Conservation (phyloP, 2,329 filamentous ascomycete genomes). For the Talaromyces amestolkiae region DNA sequence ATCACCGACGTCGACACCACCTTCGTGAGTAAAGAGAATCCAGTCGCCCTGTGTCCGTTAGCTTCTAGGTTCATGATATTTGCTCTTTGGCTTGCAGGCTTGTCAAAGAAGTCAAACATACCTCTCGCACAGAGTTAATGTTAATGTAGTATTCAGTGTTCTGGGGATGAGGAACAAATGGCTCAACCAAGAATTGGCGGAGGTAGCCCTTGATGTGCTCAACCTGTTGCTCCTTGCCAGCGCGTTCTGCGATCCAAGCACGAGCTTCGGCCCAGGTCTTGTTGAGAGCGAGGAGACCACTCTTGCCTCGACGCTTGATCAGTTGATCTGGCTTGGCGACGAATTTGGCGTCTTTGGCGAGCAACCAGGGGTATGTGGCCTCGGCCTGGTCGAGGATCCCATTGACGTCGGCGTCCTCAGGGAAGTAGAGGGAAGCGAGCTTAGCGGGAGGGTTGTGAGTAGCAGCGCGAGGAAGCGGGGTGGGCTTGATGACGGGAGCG, state of each 20-base stretch:
- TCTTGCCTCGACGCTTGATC: constrained; percentile 99
- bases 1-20: constrained; percentile 98
- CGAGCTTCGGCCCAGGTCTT: constrained; percentile 94
- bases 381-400: constrained; percentile 92
- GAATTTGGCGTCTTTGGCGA: constrained; percentile 79
- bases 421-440: constrained; percentile 89
- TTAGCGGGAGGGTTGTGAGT: constrained; percentile 91
- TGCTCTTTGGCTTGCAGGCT: not conserved
- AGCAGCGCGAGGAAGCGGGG: constrained; percentile 76
- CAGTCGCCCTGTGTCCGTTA: constrained; percentile 73
- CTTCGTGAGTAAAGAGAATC: constrained; percentile 99
- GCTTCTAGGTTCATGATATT: not conserved
- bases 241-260: constrained; percentile 89
- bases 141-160: constrained; percentile 99
- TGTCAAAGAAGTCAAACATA: constrained; percentile 52
- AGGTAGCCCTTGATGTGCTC: constrained; percentile 86
- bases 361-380: constrained; percentile 93
- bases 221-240: constrained; percentile 87
- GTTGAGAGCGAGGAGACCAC: constrained; percentile 91
- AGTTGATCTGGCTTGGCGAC: constrained; percentile 99
- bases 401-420: constrained; percentile 78
- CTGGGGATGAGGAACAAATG: constrained; percentile 92
- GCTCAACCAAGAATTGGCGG: constrained; percentile 95
- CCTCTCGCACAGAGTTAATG: constrained; percentile 99
- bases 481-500: constrained; percentile 95